Base-by-base conservation (phyloP, 495 filamentous ascomycete genomes). In the Tuber indicum region DNA sequence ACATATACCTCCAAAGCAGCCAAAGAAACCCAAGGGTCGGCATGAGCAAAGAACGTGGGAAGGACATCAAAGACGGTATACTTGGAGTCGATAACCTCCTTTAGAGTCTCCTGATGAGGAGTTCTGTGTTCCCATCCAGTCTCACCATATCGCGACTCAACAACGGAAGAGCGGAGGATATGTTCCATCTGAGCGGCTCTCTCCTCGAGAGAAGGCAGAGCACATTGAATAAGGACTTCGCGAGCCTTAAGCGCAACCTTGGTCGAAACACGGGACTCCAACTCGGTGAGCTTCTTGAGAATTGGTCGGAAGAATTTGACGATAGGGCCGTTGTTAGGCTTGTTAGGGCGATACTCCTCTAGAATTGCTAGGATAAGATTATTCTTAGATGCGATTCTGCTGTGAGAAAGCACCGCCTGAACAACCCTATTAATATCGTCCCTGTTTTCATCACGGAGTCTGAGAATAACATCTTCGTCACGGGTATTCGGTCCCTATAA, bases 1-100 rank as follows among this genome's bases (percentile, higher is more conserved):
- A 96, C 91, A 84, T 99, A 99, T 46, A 98, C 94, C 83, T 99
- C 96, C 43, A 98, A 88, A 69, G 96, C 93, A 72, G 96, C 96
- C 75, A 97, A 86, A 1, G 94, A 94, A 62, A 99, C 96, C 94
- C 94, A 98, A 19, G 92, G 92, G 83, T 99, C 96, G 73, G 91
- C 88, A 84, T 99, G 93, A 66, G 90, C 92, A 82, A 99, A 99
- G 89, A 99, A 99, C 62, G 91, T 89, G 14, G 95, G 92, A 75
- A 99, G 85, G 9, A 99, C 96, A 84, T 99, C 96, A 82, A 97
- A 98, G 76, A 99, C 94, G 70, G 94, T 98, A 86, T 94, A 98
- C 86, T 96, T 96, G 47, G 96, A 98, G 86, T 99, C 96, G 71
- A 99, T 93, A 70, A 99, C 96, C 84, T 99, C 96, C 86, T 97